Percentiles rank a stretch among this genome's conserved stretches.
These are phyloP conservation scores for Saccharomyces hybrid DNA, from an alignment of 1,139 yeast species.

Conservation along the genomic window DNA sequence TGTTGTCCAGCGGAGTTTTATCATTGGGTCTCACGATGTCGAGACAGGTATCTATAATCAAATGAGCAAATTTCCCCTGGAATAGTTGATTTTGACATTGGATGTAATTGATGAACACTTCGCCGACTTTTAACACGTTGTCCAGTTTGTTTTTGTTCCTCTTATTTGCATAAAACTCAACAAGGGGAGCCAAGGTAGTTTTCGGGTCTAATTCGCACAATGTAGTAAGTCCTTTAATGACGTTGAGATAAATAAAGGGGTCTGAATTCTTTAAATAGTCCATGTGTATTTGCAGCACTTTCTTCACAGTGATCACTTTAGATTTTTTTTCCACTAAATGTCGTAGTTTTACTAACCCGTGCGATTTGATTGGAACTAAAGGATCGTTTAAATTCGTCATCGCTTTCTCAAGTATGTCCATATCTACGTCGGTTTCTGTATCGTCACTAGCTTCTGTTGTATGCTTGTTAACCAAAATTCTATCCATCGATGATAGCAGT, in stretches of 20 bases:
- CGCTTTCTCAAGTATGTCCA: conserved; percentile 43
- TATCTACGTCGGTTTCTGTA: conserved; percentile 28
- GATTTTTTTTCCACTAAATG: conserved; percentile 47
- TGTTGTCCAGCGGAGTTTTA: conserved; percentile 37
- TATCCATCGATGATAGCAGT: conserved; percentile 3
- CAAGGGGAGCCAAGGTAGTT: conserved; percentile 37
- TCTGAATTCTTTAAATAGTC: conserved; percentile 68
- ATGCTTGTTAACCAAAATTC: not conserved
- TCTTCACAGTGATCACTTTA: conserved; percentile 43
- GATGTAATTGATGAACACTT: conserved; percentile 59
- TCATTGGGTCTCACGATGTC: conserved; percentile 23
- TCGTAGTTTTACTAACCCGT: conserved; percentile 65
- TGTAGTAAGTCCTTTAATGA: conserved; percentile 66
- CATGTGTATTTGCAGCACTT: conserved; percentile 55
- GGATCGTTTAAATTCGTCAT: conserved; percentile 66
- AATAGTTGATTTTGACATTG: conserved; percentile 44
- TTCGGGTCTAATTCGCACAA: conserved; percentile 43
- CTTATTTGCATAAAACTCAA: conserved; percentile 37
- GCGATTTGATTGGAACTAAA: conserved; percentile 76
- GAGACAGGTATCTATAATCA: conserved; percentile 32
- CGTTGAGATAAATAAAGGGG: conserved; percentile 78
- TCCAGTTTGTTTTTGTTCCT: conserved; percentile 40
- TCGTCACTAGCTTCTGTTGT: conserved; percentile 4
- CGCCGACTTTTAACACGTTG: conserved; percentile 69
- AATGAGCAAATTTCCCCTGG: conserved; percentile 36